Conservation (phyloP, 257 asterid species). For the Schizonepeta tenuifolia region DNA sequence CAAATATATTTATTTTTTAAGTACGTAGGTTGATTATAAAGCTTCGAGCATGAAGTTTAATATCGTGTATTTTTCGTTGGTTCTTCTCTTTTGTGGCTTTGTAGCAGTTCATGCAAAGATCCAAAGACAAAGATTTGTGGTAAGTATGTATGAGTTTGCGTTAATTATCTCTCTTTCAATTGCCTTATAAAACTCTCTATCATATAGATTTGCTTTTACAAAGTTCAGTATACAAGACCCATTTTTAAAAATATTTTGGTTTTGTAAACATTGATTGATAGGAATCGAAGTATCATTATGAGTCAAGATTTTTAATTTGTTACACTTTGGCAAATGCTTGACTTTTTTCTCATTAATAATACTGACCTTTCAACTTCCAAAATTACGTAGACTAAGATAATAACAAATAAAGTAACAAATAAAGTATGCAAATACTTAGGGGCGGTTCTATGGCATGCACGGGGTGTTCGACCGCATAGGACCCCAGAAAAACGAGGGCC, state of each 20-base stretch:
- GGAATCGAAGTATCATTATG: not conserved
- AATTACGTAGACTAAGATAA: too few species aligned
- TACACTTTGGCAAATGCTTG: too few species aligned
- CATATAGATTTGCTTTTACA: not conserved
- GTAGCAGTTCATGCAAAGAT: conserved; percentile 26
- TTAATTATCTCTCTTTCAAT: not conserved
- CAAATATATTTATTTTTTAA: not conserved
- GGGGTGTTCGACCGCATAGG: too few species aligned
- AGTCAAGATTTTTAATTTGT: not conserved
- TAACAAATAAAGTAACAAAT: too few species aligned
- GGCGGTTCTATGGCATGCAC: too few species aligned
- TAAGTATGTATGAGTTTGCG: not conserved
- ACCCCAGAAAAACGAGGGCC: too few species aligned
- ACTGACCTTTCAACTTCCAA: not conserved
- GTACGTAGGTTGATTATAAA: not conserved
- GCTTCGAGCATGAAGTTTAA: conserved; percentile 27
- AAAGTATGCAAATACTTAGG: too few species aligned
- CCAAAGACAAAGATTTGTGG: conserved; percentile 42
- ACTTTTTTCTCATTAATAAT: not conserved
- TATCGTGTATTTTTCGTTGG: conserved; percentile 8
- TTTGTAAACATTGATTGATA: not conserved
- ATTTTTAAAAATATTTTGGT: not conserved
- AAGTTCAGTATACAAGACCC: not conserved
- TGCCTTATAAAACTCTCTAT: not conserved
- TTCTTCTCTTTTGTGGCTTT: conserved; percentile 35